Conservation (phyloP, 75 land plant genomes). For the Sequoiadendron giganteum region DNA sequence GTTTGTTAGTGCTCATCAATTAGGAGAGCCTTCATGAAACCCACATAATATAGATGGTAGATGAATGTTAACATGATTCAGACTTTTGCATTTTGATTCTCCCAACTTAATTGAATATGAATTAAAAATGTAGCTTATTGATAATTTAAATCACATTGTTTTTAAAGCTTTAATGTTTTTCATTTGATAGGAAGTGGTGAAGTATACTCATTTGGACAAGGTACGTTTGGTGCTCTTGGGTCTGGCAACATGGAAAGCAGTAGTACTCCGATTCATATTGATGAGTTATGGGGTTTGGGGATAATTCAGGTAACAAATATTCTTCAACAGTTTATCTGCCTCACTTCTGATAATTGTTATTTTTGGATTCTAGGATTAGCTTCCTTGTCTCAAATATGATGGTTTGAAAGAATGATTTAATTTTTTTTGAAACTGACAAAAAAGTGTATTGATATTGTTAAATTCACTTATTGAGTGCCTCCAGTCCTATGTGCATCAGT, state of each 20-base stretch:
- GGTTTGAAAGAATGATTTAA: background rate
- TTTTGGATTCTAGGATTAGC: background rate
- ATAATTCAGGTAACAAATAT: slow-evolving; percentile 31
- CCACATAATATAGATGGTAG: too few species aligned
- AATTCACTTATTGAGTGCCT: background rate
- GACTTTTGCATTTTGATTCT: background rate
- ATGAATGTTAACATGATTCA: background rate
- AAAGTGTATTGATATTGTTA: background rate
- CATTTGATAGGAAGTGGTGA: slow-evolving; percentile 41
- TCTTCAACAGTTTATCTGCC: background rate
- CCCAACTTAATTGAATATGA: background rate
- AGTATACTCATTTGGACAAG: slow-evolving; percentile 53
- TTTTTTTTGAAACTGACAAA: background rate
- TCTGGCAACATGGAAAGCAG: slow-evolving; percentile 32
- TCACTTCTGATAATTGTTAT: background rate
- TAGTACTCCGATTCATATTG: slow-evolving; percentile 18
- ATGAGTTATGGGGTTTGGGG: slow-evolving; percentile 46
- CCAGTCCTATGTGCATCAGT: background rate
- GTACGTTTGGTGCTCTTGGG: slow-evolving; percentile 47
- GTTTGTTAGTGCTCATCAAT: background rate
- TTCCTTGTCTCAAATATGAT: background rate
- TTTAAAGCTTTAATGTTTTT: background rate
- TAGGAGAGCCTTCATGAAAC: background rate
- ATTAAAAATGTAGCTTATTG: background rate
- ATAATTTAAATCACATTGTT: background rate